These are phyloP conservation scores for Cylindrodendrum hubeiense DNA, from an alignment of 2,329 filamentous ascomycete genomes.

Conservation along the genomic window DNA sequence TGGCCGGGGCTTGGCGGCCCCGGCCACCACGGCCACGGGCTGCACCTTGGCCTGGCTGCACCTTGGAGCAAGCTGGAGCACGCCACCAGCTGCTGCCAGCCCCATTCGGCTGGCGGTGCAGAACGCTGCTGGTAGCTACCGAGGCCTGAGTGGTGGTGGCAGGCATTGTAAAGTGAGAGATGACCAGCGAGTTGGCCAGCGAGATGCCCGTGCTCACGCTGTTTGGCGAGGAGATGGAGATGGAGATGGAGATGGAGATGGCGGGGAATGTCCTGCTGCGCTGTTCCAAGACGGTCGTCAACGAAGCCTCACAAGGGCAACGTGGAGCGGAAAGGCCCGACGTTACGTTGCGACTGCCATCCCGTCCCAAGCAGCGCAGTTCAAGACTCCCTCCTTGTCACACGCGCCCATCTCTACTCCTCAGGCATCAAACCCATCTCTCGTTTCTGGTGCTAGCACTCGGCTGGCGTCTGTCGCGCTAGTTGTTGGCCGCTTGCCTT, in stretches of 20 bases:
- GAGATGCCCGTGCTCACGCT: constrained; percentile 1
- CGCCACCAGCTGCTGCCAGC: constrained; percentile 32
- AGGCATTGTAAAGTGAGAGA: constrained; percentile 24
- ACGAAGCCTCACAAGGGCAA: background rate
- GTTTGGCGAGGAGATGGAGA: background rate
- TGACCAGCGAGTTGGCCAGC: constrained; percentile 26
- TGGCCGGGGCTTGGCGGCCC: constrained; percentile 10
- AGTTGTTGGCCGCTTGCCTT: background rate
- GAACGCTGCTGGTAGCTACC: constrained; percentile 27
- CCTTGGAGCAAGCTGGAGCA: constrained; percentile 12
- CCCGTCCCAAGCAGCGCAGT: background rate
- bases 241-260: background rate
- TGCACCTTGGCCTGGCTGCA: constrained; percentile 20
- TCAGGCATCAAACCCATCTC: background rate
- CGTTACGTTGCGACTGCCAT: background rate
- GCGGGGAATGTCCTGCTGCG: background rate
- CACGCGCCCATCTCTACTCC: background rate
- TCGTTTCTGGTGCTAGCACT: too few relatives aligned
- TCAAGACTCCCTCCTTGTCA: too few relatives aligned
- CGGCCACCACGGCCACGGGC: background rate
- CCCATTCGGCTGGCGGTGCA: constrained; percentile 38
- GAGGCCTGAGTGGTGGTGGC: constrained; percentile 11
- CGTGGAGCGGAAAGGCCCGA: background rate
- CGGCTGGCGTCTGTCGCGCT: background rate
- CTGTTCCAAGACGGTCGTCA: background rate